phyloP scores from a whole-genome alignment of 148 eudicot genomes.

The Salicornia ramosissima region DNA sequence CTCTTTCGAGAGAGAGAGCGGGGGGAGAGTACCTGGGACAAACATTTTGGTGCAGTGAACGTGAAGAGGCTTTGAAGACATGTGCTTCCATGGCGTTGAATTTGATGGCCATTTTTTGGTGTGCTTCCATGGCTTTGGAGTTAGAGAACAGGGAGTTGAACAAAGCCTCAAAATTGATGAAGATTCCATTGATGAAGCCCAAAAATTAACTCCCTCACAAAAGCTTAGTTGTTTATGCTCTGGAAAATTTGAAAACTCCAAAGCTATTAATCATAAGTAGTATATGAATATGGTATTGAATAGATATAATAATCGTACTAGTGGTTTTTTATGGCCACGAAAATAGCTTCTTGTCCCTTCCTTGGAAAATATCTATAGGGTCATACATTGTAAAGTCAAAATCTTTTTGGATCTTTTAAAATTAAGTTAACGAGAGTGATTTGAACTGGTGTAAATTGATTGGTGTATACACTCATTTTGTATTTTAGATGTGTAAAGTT shows the following conservation, averaged over 20 bases:
- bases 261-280: not conserved
- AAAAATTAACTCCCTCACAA: not conserved
- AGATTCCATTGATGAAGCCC: slow-evolving; percentile 40
- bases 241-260: not conserved
- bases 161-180: slow-evolving; percentile 39
- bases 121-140: slow-evolving; percentile 26
- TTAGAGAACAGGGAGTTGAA: slow-evolving; percentile 37
- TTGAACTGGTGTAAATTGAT: too few relatives aligned
- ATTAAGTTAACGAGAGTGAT: too few relatives aligned
- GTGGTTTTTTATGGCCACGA: not conserved
- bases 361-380: slow-evolving; percentile 2
- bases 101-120: slow-evolving; percentile 27
- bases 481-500: too few relatives aligned
- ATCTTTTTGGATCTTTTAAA: too few relatives aligned
- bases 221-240: not conserved
- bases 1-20: slow-evolving; percentile 2
- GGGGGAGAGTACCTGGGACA: slow-evolving; percentile 62
- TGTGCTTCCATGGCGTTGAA: slow-evolving; percentile 38
- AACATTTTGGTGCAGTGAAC: slow-evolving; percentile 77
- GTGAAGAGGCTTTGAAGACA: slow-evolving; percentile 29
- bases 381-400: too few relatives aligned
- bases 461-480: too few relatives aligned
- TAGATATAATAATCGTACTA: not conserved
- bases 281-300: not conserved
- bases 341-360: slow-evolving; percentile 8